These are phyloP conservation scores for Pistacia integerrima DNA, from an alignment of 345 rosid species.

Conservation along the genomic window DNA sequence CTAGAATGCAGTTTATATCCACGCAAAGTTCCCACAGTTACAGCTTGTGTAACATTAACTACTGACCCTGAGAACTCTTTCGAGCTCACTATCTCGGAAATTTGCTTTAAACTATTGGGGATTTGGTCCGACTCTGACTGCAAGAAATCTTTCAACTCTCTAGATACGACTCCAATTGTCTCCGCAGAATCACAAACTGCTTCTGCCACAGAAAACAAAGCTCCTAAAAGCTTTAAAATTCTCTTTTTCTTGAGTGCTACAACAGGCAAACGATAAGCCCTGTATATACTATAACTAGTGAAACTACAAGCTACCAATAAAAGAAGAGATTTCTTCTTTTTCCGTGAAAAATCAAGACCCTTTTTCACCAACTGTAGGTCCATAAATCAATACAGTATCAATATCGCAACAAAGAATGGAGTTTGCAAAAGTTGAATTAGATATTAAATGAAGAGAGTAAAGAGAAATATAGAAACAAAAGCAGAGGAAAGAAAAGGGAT, in stretches of 20 bases:
- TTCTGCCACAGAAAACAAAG: constrained; percentile 56
- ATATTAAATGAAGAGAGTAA: background rate
- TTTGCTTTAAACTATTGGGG: constrained; percentile 72
- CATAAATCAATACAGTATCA: constrained; percentile 34
- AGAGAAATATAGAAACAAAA: constrained; percentile 8
- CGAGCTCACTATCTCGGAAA: constrained; percentile 58
- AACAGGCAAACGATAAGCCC: constrained; percentile 62
- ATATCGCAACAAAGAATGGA: background rate
- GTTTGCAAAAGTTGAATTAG: background rate
- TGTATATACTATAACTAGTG: constrained; percentile 56
- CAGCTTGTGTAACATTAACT: constrained; percentile 48
- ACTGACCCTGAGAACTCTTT: constrained; percentile 56
- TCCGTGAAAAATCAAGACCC: constrained; percentile 46
- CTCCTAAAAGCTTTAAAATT: constrained; percentile 50
- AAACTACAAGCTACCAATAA: constrained; percentile 38
- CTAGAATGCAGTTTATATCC: constrained; percentile 41
- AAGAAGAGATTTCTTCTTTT: constrained; percentile 60
- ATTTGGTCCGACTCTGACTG: constrained; percentile 69
- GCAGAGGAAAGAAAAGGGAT: constrained; percentile 1
- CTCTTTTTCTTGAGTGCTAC: constrained; percentile 48
- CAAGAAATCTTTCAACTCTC: constrained; percentile 56
- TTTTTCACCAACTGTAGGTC: constrained; percentile 48
- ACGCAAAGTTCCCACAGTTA: constrained; percentile 49
- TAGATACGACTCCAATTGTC: constrained; percentile 45
- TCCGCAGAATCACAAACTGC: constrained; percentile 64